Percentiles rank a stretch among this genome's conserved stretches.
Conservation (phyloP, 2,329 filamentous ascomycete genomes). For the Magnaporthiopsis incrustans region DNA sequence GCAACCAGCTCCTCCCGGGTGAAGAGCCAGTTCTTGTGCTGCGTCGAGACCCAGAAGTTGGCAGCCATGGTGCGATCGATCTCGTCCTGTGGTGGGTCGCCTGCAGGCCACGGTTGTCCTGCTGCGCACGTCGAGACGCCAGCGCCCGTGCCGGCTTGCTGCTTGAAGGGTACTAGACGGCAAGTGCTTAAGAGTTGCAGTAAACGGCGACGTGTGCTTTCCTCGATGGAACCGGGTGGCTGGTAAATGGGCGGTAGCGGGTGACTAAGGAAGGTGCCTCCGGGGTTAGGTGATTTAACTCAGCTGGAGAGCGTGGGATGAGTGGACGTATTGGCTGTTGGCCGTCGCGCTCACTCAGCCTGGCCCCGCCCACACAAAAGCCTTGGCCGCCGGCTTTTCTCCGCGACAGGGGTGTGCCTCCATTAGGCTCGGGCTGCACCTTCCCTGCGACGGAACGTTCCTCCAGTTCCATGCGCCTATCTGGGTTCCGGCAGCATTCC, state of each 20-base stretch:
- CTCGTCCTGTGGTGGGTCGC: too few species aligned
- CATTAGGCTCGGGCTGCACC: too few species aligned
- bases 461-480: not conserved
- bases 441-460: not conserved
- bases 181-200: not conserved
- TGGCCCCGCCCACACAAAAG: not conserved
- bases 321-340: not conserved
- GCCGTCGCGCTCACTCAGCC: not conserved
- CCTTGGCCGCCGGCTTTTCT: not conserved
- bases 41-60: conserved; percentile 95
- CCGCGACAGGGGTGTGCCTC: not conserved
- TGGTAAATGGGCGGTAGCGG: not conserved
- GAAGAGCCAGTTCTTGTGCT: conserved; percentile 85
- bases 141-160: not conserved
- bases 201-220: not conserved
- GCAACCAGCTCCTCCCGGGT: conserved; percentile 70
- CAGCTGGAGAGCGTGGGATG: not conserved
- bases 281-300: not conserved
- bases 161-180: too few species aligned
- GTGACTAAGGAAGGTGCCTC: too few species aligned
- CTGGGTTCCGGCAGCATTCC: not conserved
- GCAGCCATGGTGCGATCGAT: conserved; percentile 61
- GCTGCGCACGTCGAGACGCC: not conserved
- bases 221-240: not conserved
- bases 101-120: not conserved